Evolutionary conservation across 192 early-diverging fungal species (phyloP).

Genomic region (Rhizophagus clarus): DNA sequence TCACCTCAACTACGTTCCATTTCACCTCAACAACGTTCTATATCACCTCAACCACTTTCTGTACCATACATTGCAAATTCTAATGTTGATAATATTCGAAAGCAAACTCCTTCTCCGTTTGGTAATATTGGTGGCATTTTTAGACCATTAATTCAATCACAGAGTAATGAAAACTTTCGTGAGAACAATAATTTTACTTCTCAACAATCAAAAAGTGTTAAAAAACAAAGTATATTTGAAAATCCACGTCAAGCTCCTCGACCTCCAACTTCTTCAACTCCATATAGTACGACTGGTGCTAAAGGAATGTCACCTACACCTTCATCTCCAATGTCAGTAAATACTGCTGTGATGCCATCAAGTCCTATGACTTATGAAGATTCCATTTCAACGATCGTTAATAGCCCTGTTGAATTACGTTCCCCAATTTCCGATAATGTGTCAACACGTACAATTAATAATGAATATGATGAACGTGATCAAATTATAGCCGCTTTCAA

Average conservation of each 20-base stretch:
- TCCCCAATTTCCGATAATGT: not conserved
- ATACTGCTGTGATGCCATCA: not conserved
- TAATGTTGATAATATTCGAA: constrained; percentile 1
- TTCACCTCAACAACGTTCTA: not conserved
- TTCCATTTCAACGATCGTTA: not conserved
- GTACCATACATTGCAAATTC: no score
- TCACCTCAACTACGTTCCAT: not conserved
- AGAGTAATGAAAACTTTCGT: constrained; percentile 13
- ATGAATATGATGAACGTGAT: constrained; percentile 35
- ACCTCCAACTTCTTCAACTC: not conserved
- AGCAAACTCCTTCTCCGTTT: constrained; percentile 11
- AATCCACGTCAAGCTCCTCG: constrained; percentile 1
- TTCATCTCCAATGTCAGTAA: not conserved
- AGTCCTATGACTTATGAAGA: not conserved
- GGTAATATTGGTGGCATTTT: not conserved
- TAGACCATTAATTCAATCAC: not conserved
- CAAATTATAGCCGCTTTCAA: constrained; percentile 37
- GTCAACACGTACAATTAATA: not conserved
- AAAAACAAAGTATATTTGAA: not conserved
- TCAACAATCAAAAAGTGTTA: not conserved
- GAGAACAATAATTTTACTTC: not conserved
- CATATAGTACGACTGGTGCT: not conserved
- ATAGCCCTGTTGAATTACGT: not conserved
- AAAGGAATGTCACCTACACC: not conserved
- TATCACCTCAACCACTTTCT: not conserved